Base-by-base conservation (phyloP, 2,329 filamentous ascomycete species). In the Mollisia scopiformis region DNA sequence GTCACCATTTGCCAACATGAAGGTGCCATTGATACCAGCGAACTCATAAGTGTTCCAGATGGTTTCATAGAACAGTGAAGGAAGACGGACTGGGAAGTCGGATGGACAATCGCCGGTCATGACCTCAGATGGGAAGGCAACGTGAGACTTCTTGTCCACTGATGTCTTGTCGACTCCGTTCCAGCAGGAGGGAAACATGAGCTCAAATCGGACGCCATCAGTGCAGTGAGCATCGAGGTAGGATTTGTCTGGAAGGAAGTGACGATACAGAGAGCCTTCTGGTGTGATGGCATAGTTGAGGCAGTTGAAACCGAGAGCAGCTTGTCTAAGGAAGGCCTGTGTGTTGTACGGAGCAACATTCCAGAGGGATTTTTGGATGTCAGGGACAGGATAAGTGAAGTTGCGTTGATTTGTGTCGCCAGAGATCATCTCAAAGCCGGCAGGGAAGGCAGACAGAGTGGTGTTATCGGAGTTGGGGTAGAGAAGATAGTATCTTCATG, bases 221-320 rank as follows among this genome's bases (percentile, higher is more conserved):
- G 78, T 77, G 78, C 94, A 98, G 77, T 94, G 88, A 57, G 82
- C 82, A 72, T 97, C 93, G 35, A 97, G 81, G 73, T 86, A 96
- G 0, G 77, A 76, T 82, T 96, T 96, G 69, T 89, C 84, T 0
- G 94, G 93, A 68, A 97, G 71, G 73, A 85, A 88, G 75, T 97
- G 93, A 66, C 93, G 92, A 75, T 87, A 90, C 35, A 96, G 83
- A 14, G 93, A 90, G 1, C 84, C 82, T 55, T 73, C 71, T 2
- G 71, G 63, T 0, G 75, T 69, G 25, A 76, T 79, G 31, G 69
- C 71, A 73, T 97, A 97, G 84, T 98, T 88, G 62, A 99, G 79
- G 77, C 95, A 98, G 82, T 98, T 98, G 84, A 97, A 97, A 3
- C 95, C 94, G 28, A 97, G 70, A 10, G 93, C 92, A 63, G 93